phyloP scores from a whole-genome alignment of 305 asterid species.

The Stenogyne calaminthoides region DNA sequence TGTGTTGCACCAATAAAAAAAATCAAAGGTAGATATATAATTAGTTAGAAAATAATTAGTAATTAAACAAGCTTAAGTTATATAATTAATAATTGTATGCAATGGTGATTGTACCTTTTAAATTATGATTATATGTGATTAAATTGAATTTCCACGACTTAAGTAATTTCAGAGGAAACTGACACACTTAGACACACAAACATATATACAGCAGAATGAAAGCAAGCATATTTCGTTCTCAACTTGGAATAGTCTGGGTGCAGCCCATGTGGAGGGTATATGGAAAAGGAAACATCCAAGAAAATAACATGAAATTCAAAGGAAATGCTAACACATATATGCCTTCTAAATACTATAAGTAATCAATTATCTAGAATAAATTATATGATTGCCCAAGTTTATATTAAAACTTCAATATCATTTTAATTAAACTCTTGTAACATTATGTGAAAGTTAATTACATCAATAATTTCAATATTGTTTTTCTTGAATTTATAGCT shows the following conservation, averaged over 20 bases:
- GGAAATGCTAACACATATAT: constrained; percentile 17
- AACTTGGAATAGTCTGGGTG: constrained; percentile 18
- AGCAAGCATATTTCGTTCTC: constrained; percentile 37
- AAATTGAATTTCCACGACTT: background rate
- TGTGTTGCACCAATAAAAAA: too few species aligned
- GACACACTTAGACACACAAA: background rate
- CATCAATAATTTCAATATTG: background rate
- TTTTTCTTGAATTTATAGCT: too few species aligned
- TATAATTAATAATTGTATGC: background rate
- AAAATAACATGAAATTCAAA: constrained; percentile 41
- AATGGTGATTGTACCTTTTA: background rate
- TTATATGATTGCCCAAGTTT: too few species aligned
- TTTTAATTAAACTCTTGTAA: background rate
- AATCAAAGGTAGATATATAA: too few species aligned
- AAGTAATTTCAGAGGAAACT: background rate
- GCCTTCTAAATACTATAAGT: background rate
- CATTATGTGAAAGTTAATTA: background rate
- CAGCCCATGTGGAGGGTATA: constrained; percentile 26
- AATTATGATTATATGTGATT: background rate
- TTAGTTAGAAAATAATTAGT: background rate
- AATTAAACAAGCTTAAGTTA: too few species aligned
- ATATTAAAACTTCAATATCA: background rate
- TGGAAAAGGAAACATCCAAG: constrained; percentile 54
- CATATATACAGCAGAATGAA: background rate
- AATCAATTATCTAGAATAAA: background rate